Conservation (phyloP, 768 basidiomycete species). For the Phlebiopsis flavidoalba region DNA sequence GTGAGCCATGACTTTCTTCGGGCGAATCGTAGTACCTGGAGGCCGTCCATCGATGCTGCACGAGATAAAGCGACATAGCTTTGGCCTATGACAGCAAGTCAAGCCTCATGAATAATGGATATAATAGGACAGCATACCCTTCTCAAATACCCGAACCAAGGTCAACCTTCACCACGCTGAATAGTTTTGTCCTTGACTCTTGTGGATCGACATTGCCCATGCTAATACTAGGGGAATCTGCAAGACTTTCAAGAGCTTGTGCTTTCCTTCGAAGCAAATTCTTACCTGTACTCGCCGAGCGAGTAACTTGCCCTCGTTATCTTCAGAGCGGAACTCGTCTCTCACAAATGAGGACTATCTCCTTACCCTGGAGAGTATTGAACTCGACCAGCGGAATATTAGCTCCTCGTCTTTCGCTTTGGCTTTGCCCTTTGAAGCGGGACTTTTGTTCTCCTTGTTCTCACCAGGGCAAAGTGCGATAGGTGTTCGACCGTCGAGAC, state of each 20-base stretch:
- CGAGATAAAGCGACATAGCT: slow-evolving; percentile 48
- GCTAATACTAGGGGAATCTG: slow-evolving; percentile 72
- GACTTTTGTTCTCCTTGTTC: slow-evolving; percentile 32
- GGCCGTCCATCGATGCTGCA: slow-evolving; percentile 46
- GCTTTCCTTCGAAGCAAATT: neutral
- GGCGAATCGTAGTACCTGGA: slow-evolving; percentile 49
- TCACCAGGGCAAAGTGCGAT: slow-evolving; percentile 8
- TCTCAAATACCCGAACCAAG: slow-evolving; percentile 63
- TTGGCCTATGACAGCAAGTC: slow-evolving; percentile 28
- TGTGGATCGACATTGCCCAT: slow-evolving; percentile 79
- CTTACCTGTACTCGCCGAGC: slow-evolving; percentile 41
- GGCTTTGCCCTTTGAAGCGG: slow-evolving; percentile 21
- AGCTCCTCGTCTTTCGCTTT: slow-evolving; percentile 33
- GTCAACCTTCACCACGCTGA: slow-evolving; percentile 57
- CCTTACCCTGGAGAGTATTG: slow-evolving; percentile 35
- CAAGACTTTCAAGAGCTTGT: neutral
- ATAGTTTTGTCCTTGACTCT: slow-evolving; percentile 75
- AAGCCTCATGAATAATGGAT: neutral
- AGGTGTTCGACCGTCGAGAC: slow-evolving; percentile 26
- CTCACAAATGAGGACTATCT: slow-evolving; percentile 43
- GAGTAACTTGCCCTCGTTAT: slow-evolving; percentile 43
- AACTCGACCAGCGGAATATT: slow-evolving; percentile 46
- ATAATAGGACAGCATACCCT: slow-evolving; percentile 26
- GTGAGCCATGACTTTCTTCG: slow-evolving; percentile 44
- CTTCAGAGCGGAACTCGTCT: slow-evolving; percentile 50